These are phyloP conservation scores for Mortierella claussenii DNA, from an alignment of 192 early-diverging fungal genomes.

Conservation along the genomic window DNA sequence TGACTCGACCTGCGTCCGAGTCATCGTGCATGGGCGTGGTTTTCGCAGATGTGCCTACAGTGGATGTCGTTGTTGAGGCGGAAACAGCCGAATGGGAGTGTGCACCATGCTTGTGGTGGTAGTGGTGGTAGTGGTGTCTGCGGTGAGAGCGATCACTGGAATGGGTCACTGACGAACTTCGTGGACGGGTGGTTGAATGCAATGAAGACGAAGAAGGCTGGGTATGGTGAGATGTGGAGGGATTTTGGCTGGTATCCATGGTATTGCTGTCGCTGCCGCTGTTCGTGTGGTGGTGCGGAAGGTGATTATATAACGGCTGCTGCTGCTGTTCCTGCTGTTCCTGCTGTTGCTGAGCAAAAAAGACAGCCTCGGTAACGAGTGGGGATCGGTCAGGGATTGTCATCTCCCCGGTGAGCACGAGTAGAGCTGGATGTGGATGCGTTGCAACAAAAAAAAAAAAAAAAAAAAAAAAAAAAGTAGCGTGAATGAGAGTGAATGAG, in stretches of 20 bases:
- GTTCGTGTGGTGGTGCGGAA: neutral
- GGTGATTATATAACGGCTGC: neutral
- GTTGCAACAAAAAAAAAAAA: neutral
- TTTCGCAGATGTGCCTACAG: conserved; percentile 12
- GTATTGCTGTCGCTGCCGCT: conserved; percentile 1
- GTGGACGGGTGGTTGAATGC: conserved; percentile 4
- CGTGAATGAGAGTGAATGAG: neutral
- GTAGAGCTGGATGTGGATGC: too few species aligned
- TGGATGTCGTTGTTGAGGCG: neutral
- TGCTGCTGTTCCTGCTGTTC: conserved; percentile 2
- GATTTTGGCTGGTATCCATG: neutral
- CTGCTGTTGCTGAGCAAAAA: too few species aligned
- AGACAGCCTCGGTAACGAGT: too few species aligned
- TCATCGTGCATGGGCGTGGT: conserved; percentile 49
- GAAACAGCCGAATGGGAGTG: neutral
- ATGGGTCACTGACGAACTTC: conserved; percentile 34
- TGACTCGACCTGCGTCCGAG: conserved; percentile 42
- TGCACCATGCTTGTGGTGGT: neutral
- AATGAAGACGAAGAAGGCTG: neutral
- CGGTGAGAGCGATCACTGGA: conserved; percentile 6
- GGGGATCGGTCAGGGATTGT: too few species aligned
- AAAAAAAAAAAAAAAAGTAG: neutral
- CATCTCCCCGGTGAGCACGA: too few species aligned
- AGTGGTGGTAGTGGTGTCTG: neutral
- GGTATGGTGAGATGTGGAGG: neutral